Conservation (phyloP, 1,284 basidiomycete genomes). For the Waitea zeae region DNA sequence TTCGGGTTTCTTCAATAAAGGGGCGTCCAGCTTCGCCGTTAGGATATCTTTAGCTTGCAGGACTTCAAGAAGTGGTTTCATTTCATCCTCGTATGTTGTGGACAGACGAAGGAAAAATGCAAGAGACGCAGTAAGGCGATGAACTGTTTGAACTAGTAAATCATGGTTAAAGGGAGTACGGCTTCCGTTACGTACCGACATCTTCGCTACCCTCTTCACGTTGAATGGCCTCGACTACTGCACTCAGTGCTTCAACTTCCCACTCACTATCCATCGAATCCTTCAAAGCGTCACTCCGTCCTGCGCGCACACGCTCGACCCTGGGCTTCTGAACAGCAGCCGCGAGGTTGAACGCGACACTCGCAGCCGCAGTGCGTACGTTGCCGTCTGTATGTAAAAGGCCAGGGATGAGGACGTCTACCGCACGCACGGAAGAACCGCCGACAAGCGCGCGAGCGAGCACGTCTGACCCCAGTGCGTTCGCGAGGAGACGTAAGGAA, state of each 20-base stretch:
- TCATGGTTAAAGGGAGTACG: slow-evolving; percentile 1
- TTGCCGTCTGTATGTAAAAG: slow-evolving; percentile 49
- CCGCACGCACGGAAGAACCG: slow-evolving; percentile 15
- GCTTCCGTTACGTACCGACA: slow-evolving; percentile 40
- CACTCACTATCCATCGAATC: slow-evolving; percentile 52
- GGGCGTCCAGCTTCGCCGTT: slow-evolving; percentile 29
- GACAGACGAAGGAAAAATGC: slow-evolving; percentile 59
- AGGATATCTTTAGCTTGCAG: slow-evolving; percentile 41
- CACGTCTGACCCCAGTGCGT: slow-evolving; percentile 39
- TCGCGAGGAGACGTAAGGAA: slow-evolving; percentile 56
- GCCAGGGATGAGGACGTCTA: slow-evolving; percentile 40
- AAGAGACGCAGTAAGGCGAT: slow-evolving; percentile 63
- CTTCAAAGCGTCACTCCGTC: slow-evolving; percentile 15
- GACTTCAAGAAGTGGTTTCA: slow-evolving; percentile 48
- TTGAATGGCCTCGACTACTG: slow-evolving; percentile 56
- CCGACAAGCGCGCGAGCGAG: slow-evolving; percentile 35
- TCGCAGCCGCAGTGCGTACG: slow-evolving; percentile 68
- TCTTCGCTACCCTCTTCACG: slow-evolving; percentile 62
- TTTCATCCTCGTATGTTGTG: slow-evolving; percentile 35
- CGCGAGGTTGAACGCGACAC: slow-evolving; percentile 63
- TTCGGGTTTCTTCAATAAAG: slow-evolving; percentile 46
- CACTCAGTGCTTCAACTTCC: slow-evolving; percentile 70
- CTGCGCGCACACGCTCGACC: slow-evolving; percentile 25
- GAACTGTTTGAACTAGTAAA: slow-evolving; percentile 26
- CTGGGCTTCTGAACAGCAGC: slow-evolving; percentile 43